Evolutionary conservation across 163 green algal genomes (phyloP).

Genomic region (Botryococcus braunii): DNA sequence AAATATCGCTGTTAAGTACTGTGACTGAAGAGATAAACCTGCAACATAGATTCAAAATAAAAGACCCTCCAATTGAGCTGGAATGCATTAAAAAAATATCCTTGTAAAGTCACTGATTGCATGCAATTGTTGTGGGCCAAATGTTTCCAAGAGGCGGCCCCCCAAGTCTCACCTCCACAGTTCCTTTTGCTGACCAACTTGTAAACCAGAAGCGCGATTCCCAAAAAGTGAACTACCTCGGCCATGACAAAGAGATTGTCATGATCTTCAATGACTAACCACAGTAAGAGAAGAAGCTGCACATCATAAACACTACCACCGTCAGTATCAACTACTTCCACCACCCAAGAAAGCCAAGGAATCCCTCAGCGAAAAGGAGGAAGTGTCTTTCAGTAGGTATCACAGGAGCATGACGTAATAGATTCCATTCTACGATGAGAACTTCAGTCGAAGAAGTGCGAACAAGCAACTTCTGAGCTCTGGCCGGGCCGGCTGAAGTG

Average conservation of each 20-base stretch:
- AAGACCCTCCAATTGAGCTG: background rate
- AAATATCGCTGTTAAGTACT: conserved; percentile 88
- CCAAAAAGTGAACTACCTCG: conserved; percentile 87
- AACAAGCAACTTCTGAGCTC: background rate
- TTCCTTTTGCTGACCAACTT: conserved; percentile 83
- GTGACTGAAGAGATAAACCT: conserved; percentile 83
- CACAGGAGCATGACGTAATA: background rate
- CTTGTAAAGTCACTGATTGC: background rate
- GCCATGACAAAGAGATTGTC: conserved; percentile 95
- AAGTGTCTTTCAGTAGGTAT: background rate
- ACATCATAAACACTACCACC: background rate
- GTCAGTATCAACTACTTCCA: background rate
- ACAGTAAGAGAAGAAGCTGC: conserved; percentile 72
- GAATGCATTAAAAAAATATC: background rate
- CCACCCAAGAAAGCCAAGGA: background rate
- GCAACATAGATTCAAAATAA: conserved; percentile 9
- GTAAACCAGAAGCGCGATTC: conserved; percentile 80
- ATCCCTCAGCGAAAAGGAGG: background rate
- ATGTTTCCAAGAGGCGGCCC: background rate
- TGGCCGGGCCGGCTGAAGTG: background rate
- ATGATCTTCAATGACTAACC: conserved; percentile 89
- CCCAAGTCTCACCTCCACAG: conserved; percentile 34
- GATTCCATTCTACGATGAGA: background rate
- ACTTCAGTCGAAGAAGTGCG: background rate
- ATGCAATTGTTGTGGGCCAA: background rate